Evolutionary conservation across 2,329 filamentous ascomycete species (phyloP), one percentile per base, ranked within the genome.

Genomic region (Thermothelomyces thermophilus): DNA sequence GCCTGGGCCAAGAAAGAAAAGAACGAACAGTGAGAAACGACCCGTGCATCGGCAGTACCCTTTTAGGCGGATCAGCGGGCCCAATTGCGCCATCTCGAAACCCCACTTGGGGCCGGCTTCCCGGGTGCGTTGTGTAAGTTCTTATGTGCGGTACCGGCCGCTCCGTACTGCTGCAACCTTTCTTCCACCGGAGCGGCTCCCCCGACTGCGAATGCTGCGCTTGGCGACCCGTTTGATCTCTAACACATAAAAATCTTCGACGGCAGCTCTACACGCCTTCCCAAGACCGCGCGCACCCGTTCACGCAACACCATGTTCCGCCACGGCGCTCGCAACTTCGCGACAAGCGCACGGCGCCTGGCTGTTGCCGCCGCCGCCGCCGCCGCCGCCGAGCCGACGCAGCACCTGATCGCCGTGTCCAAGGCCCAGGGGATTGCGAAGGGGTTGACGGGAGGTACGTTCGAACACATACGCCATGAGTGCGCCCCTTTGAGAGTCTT

Each of bases 371-470:
- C 67, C 50, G 60, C 63, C n/a, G 61, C 63, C 37, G 67, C 69
- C 45, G 66, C 67, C 50, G 60, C 63, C n/a, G 61, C 63, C 37
- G 65, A 66, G 37, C 74, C 76, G 34, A 72, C 73, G 66, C 63
- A 78, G 40, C 81, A 87, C 63, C 82, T 82, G 24, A 73, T 91
- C 54, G 77, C 77, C 56, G 82, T 95, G 52, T 89, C 88, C 36
- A 82, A 82, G 64, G 87, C 87, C 26, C 90, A 95, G 67, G 86
- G 87, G 50, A 71, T 88, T 51, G 83, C 87, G 43, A 79, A 84
- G 65, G 84, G 88, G 41, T 76, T 96, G 59, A 83, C 88, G 48
- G 89, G 87, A 73, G 90, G 89, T 93, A 77, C 14, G 14, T n/a
- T n/a, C 46, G 24, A 11, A 22, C 19, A 1, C 11, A 17, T 1